Conservation (phyloP, 345 rosid species). For the Rhizophora apiculata region DNA sequence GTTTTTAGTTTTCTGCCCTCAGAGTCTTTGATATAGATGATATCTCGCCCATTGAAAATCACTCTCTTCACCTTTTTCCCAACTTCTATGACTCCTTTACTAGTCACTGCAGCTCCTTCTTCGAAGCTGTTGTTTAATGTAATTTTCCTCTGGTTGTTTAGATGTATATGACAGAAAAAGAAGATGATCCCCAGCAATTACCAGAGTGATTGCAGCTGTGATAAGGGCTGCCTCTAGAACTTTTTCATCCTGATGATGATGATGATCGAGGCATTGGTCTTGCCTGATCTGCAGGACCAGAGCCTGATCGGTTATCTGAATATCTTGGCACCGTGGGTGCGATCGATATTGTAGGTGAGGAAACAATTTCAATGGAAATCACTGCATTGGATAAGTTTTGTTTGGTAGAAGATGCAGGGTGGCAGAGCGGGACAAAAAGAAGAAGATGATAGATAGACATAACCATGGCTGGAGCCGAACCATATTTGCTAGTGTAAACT, state of each 20-base stretch:
- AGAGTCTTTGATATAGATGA: conserved; percentile 46
- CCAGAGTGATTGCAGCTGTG: conserved; percentile 27
- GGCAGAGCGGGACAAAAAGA: neutral
- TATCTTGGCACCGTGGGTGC: too few species aligned
- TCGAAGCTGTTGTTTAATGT: conserved; percentile 25
- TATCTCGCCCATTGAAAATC: conserved; percentile 47
- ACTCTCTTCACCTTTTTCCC: conserved; percentile 44
- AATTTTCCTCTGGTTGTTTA: conserved; percentile 6
- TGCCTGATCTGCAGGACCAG: conserved; percentile 1
- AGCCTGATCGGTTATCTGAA: neutral
- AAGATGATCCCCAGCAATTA: conserved; percentile 26
- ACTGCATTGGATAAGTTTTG: neutral
- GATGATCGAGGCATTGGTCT: conserved; percentile 14
- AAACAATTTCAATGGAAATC: neutral
- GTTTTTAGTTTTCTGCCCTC: conserved; percentile 28
- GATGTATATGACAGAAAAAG: conserved; percentile 26
- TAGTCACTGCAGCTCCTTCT: conserved; percentile 28
- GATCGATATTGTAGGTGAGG: neutral
- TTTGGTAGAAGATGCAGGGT: conserved; percentile 7
- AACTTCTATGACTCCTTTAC: conserved; percentile 31
- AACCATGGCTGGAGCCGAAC: conserved; percentile 14
- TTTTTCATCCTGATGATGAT: conserved; percentile 5
- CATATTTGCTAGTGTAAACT: neutral
- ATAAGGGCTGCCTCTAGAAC: conserved; percentile 26
- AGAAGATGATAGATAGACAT: neutral